phyloP scores from a whole-genome alignment of 768 basidiomycete species.

The Dacryopinax primogenitus region DNA sequence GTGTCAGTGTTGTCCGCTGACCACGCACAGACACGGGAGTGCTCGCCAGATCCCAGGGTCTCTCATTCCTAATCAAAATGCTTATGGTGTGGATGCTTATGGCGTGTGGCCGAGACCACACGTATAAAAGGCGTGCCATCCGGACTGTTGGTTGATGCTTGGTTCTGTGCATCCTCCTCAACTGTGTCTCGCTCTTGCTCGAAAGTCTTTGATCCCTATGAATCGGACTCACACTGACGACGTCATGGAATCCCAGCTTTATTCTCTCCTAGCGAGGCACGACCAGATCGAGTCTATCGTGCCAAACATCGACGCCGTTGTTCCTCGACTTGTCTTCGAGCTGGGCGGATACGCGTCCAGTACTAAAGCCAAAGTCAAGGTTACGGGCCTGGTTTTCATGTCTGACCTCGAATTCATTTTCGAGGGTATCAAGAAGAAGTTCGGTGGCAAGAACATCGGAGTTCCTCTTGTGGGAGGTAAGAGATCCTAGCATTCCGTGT shows the following conservation, averaged over 20 bases:
- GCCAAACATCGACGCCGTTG: constrained; percentile 4
- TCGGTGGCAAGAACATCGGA: not conserved
- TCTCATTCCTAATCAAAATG: not conserved
- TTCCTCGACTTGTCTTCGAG: not conserved
- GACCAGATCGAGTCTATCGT: not conserved
- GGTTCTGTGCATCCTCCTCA: not conserved
- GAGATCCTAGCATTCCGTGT: not conserved
- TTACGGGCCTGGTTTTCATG: constrained; percentile 1
- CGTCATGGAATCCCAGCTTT: constrained; percentile 4
- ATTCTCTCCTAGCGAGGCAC: constrained; percentile 4
- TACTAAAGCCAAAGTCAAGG: constrained; percentile 4
- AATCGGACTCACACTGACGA: not conserved
- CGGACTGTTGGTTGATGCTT: too few relatives aligned
- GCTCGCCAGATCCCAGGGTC: not conserved
- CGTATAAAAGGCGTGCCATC: not conserved
- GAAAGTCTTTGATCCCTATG: not conserved
- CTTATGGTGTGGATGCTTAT: not conserved
- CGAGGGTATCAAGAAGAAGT: not conserved
- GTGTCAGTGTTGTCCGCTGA: not conserved
- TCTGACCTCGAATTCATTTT: not conserved
- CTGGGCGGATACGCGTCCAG: not conserved
- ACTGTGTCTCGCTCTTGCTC: not conserved
- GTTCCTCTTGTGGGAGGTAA: not conserved
- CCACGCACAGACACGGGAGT: not conserved
- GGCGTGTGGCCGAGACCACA: too few relatives aligned